Percentiles rank a stretch among this genome's conserved stretches.
phyloP scores from a whole-genome alignment of 139 green algal species.

The Tetraselmis striata region DNA sequence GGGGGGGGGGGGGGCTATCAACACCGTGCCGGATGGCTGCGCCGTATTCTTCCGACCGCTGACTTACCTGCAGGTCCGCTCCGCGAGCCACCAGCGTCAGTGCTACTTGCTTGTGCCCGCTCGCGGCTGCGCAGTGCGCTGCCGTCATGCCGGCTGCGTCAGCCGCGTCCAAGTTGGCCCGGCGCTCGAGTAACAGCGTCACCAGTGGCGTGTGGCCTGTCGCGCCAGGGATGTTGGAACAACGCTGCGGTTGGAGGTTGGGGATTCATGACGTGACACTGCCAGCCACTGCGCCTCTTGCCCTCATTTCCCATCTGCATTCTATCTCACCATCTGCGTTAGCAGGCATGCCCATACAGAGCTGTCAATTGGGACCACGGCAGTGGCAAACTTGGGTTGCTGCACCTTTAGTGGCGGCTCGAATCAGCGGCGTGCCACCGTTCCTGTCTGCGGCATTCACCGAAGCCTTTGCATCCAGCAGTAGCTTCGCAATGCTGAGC shows the following conservation, averaged over 20 bases:
- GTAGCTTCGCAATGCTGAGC: conserved; percentile 19
- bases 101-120: conserved; percentile 25
- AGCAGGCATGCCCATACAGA: conserved; percentile 18
- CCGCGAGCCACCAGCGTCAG: conserved; percentile 33
- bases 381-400: not conserved
- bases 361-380: not conserved
- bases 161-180: conserved; percentile 9
- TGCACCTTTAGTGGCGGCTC: conserved; percentile 26
- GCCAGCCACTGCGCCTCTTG: conserved; percentile 27
- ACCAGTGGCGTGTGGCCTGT: conserved; percentile 6
- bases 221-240: no score
- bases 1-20: no score
- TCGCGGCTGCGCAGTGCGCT: conserved; percentile 44
- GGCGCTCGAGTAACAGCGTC: not conserved
- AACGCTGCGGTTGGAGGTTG: conserved; percentile 3
- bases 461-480: conserved; percentile 28
- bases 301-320: conserved; percentile 32
- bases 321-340: conserved; percentile 39
- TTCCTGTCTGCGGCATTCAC: conserved; percentile 37
- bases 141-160: conserved; percentile 42
- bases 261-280: conserved; percentile 15
- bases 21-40: no score
- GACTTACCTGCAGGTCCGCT: conserved; percentile 33
- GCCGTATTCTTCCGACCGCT: no score
- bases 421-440: conserved; percentile 44